Percentiles rank a stretch among this genome's conserved stretches.
Conservation (phyloP, 306 rosid species). For the Aeschynomene evenia region DNA sequence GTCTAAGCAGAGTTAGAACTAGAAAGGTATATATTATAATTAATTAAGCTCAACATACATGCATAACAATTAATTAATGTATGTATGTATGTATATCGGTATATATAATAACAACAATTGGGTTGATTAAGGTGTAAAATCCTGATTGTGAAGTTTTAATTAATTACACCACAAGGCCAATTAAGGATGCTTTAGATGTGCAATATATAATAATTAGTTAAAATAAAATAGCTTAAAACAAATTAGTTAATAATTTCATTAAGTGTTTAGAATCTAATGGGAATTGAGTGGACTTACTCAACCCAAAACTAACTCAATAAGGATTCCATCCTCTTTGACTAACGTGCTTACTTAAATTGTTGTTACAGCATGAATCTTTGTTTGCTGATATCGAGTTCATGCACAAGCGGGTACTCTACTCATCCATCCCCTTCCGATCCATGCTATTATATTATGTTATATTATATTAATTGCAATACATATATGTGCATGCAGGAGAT, state of each 20-base stretch:
- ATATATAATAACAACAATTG: not conserved
- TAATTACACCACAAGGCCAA: not conserved
- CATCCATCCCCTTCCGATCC: constrained; percentile 21
- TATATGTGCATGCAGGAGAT: constrained; percentile 51
- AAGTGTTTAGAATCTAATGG: too few species aligned
- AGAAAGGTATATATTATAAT: constrained; percentile 85
- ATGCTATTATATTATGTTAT: too few species aligned
- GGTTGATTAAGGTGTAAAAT: not conserved
- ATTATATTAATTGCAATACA: too few species aligned
- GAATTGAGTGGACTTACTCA: too few species aligned
- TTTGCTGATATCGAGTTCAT: constrained; percentile 73
- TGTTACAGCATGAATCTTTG: constrained; percentile 70
- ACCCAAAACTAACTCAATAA: too few species aligned
- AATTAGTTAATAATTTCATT: too few species aligned
- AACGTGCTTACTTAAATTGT: not conserved
- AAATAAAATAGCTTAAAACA: too few species aligned
- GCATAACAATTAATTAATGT: too few species aligned
- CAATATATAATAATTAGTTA: not conserved
- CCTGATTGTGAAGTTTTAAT: not conserved
- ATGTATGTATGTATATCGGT: too few species aligned
- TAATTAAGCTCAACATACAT: not conserved
- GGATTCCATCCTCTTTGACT: not conserved
- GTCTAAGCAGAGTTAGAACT: constrained; percentile 75
- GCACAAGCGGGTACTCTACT: constrained; percentile 91
- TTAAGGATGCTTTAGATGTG: not conserved